phyloP scores from a whole-genome alignment of 2,329 filamentous ascomycete species.

The Coleophoma eucalyptorum region DNA sequence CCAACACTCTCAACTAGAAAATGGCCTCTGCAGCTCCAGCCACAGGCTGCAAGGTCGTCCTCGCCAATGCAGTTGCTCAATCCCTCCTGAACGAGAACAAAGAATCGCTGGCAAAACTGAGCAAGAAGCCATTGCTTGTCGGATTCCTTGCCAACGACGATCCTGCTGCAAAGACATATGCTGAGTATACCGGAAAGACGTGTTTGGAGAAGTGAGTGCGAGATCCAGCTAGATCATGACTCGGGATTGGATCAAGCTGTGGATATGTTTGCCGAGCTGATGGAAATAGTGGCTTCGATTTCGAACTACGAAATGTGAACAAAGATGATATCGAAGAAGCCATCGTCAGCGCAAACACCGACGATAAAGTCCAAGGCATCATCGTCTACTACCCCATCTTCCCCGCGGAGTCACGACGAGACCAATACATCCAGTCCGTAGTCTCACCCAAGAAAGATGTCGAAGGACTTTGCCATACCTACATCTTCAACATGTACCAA shows the following conservation, averaged over 20 bases:
- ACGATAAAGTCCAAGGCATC: constrained; percentile 74
- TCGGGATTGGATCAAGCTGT: too few species aligned
- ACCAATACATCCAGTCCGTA: constrained; percentile 94
- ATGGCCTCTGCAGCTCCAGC: constrained; percentile 8
- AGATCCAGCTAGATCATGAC: too few species aligned
- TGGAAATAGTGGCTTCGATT: constrained; percentile 72
- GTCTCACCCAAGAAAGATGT: constrained; percentile 90
- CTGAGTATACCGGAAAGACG: constrained; percentile 96
- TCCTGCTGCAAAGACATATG: constrained; percentile 87
- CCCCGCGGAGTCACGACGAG: constrained; percentile 71
- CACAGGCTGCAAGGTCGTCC: constrained; percentile 80
- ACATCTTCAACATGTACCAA: constrained; percentile 99
- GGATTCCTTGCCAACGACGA: constrained; percentile 92
- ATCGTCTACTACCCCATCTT: constrained; percentile 99
- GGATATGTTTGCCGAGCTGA: neutral
- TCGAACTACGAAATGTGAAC: constrained; percentile 77
- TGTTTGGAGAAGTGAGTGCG: constrained; percentile 84
- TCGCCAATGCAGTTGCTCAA: constrained; percentile 85
- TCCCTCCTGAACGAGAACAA: constrained; percentile 73
- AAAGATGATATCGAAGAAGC: constrained; percentile 89
- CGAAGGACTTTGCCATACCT: constrained; percentile 87
- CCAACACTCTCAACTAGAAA: too few species aligned
- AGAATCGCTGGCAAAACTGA: constrained; percentile 68
- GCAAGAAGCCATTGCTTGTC: constrained; percentile 73
- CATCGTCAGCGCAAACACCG: constrained; percentile 79